Evolutionary conservation across 495 filamentous ascomycete species (phyloP), one percentile per base, ranked within the genome.

Genomic region (Penicillium lividum): DNA sequence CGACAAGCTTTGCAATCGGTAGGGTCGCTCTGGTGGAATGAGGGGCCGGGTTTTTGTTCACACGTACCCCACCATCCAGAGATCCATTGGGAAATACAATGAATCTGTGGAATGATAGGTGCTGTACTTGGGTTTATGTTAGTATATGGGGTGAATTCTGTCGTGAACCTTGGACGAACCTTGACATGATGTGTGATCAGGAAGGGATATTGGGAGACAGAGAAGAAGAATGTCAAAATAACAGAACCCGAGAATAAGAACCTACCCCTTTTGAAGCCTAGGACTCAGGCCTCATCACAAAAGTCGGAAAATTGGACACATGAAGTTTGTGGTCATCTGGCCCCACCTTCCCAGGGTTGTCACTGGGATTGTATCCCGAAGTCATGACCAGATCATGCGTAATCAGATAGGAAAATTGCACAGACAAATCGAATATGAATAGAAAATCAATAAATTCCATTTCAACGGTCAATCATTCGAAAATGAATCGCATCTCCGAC

Each of bases 1-100:
- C 69, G 68, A 58, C 74, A 77, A 0, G 67, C 66, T 45, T 70
- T 72, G 63, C 74, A 75, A 44, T 60, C 59, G 44, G 31, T 36
- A 25, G 54, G 51, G 15, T 43, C 33, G 15, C 49, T 43, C 15
- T 46, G 49, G 22, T 57, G 45, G 31, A 53, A 63, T 4, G 59
- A 44, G 25, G 49, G 29, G 40, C 33, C 51, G 34, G 34, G 11
- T 16, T 18, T 36, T 40, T 36, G 3, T 10, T 42, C 34, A 42
- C 38, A 30, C 9, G 16, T 28, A 34, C 63, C 54, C 60, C 66
- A 60, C 66, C 53, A 56, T 9, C 56, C 40, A 27, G 67, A 63
- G 11, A 69, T 48, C 67, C 67, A 69, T 25, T 61, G 47, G 13
- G 56, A 56, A 30, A 69, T 25, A 18, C 60, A 56, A 47, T 38